Percentiles rank a stretch among this genome's conserved stretches.
These are phyloP conservation scores for Malassezia arunalokei DNA, from an alignment of 1,284 basidiomycete species.

Conservation along the genomic window DNA sequence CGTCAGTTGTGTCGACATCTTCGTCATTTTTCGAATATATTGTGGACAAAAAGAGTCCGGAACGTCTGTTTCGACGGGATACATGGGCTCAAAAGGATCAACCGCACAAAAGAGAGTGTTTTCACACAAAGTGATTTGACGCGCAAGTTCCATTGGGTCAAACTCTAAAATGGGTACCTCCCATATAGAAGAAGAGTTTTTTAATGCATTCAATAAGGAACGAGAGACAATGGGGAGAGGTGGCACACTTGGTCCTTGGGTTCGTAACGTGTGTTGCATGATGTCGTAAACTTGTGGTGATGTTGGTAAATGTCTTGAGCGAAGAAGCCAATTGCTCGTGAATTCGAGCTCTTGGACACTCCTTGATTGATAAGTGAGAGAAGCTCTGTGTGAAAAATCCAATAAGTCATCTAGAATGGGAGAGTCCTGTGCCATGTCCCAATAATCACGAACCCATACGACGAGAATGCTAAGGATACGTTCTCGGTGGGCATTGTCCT, in stretches of 20 bases:
- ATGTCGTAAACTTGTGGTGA: slow-evolving; percentile 7
- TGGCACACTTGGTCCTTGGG: background rate
- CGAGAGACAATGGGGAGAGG: slow-evolving; percentile 65
- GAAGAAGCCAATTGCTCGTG: background rate
- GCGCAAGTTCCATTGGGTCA: slow-evolving; percentile 56
- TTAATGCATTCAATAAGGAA: slow-evolving; percentile 53
- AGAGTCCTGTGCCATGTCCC: background rate
- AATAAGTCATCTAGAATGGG: background rate
- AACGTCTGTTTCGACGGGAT: background rate
- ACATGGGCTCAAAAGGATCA: slow-evolving; percentile 47
- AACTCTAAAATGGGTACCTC: slow-evolving; percentile 62
- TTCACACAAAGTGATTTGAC: slow-evolving; percentile 50
- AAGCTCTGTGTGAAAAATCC: background rate
- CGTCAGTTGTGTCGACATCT: slow-evolving; percentile 48
- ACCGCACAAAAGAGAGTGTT: slow-evolving; percentile 46
- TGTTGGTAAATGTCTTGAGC: background rate
- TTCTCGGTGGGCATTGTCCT: background rate
- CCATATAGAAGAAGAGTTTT: slow-evolving; percentile 48
- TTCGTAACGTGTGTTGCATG: background rate
- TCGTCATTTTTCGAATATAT: slow-evolving; percentile 47
- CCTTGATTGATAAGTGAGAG: background rate
- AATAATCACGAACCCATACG: background rate
- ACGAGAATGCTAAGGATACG: background rate
- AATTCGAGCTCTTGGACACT: background rate
- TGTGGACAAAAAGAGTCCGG: background rate